These are phyloP conservation scores for Cystobasidium sp. DNA, from an alignment of 1,284 basidiomycete genomes.

Conservation along the genomic window DNA sequence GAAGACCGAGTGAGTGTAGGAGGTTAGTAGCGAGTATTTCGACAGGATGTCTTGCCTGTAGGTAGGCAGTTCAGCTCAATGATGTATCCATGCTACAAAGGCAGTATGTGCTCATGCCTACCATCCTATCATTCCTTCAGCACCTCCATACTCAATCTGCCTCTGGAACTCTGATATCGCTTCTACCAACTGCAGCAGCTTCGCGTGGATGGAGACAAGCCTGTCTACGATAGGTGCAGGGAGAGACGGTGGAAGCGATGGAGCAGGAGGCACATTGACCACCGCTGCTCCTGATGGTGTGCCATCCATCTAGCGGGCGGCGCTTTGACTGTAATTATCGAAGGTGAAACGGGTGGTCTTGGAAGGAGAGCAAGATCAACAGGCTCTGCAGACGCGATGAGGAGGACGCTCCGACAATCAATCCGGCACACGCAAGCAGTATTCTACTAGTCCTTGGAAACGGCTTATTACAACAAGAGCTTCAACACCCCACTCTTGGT, in stretches of 20 bases:
- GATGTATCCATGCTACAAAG: background rate
- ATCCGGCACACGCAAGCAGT: no score
- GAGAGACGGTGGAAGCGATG: constrained; percentile 36
- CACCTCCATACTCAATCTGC: constrained; percentile 33
- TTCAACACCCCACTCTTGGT: no score
- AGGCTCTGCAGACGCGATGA: no score
- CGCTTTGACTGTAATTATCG: background rate
- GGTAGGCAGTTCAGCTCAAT: background rate
- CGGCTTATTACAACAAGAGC: no score
- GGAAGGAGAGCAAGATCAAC: no score
- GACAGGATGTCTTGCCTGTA: constrained; percentile 41
- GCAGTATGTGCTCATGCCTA: background rate
- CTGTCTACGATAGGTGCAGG: constrained; percentile 29
- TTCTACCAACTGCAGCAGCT: constrained; percentile 44
- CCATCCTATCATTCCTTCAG: constrained; percentile 42
- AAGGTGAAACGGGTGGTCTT: no score
- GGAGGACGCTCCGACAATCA: no score
- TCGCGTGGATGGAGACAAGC: constrained; percentile 40
- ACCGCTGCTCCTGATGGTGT: background rate
- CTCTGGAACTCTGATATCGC: constrained; percentile 29
- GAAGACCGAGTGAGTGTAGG: constrained; percentile 41
- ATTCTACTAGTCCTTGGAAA: no score
- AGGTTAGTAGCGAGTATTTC: constrained; percentile 41
- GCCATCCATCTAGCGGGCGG: constrained; percentile 8
- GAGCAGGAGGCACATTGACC: constrained; percentile 46